Conservation (phyloP, 179 eudicot genomes). For the Vitellaria paradoxa region DNA sequence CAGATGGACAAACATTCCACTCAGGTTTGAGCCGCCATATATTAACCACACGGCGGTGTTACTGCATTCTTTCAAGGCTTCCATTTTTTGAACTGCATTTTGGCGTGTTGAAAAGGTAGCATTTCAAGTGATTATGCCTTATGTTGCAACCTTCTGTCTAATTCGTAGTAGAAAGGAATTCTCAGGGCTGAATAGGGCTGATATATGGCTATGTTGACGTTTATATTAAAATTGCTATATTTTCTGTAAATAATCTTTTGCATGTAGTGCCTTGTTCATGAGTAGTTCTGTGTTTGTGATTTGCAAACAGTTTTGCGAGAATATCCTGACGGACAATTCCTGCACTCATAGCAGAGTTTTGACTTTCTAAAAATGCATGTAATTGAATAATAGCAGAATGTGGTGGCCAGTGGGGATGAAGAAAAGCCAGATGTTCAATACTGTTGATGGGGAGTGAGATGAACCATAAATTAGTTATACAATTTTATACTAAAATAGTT, state of each 20-base stretch:
- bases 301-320: not conserved
- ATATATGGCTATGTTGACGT: not conserved
- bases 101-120: constrained; percentile 83
- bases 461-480: not conserved
- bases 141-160: not conserved
- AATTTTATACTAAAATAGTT: not conserved
- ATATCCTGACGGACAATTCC: not conserved
- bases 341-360: not conserved
- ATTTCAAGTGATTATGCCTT: constrained; percentile 1
- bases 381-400: too few relatives aligned
- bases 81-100: constrained; percentile 94
- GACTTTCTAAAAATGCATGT: not conserved
- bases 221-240: not conserved
- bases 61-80: constrained; percentile 90
- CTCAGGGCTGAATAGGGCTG: not conserved
- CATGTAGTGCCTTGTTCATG: not conserved
- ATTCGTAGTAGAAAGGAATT: not conserved
- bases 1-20: constrained; percentile 52
- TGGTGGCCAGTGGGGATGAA: constrained; percentile 4
- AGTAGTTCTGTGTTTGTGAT: not conserved
- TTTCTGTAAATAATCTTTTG: not conserved
- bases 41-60: constrained; percentile 86
- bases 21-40: constrained; percentile 64
- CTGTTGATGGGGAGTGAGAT: not conserved
- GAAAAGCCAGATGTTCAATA: not conserved